Evolutionary conservation across 352 stramenopile genomes (phyloP).

Genomic region (Aphanomyces invadans): DNA sequence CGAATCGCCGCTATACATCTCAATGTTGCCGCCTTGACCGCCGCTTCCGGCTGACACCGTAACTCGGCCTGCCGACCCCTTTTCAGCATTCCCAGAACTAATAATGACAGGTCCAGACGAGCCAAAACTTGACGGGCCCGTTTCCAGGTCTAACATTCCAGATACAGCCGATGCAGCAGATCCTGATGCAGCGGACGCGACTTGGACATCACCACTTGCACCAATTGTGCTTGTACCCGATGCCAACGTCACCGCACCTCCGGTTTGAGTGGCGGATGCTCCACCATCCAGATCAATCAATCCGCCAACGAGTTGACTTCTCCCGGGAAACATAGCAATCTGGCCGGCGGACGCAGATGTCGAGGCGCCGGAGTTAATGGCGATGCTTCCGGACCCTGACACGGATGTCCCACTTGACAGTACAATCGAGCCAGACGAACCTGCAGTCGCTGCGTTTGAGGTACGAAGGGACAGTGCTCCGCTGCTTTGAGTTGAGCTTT

Average conservation of each 20-base stretch:
- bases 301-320: constrained; percentile 5
- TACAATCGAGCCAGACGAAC: constrained; percentile 6
- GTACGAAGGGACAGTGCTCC: not conserved
- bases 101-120: constrained; percentile 36
- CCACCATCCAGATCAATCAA: not conserved
- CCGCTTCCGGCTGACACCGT: constrained; percentile 42
- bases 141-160: not conserved
- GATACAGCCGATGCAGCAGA: not conserved
- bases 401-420: constrained; percentile 1
- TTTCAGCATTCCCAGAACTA: constrained; percentile 35
- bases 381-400: not conserved
- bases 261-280: constrained; percentile 1
- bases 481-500: constrained; percentile 5
- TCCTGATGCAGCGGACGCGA: constrained; percentile 38
- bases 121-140: constrained; percentile 25
- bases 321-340: not conserved
- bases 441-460: not conserved
- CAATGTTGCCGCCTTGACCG: constrained; percentile 33
- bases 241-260: constrained; percentile 37
- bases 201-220: constrained; percentile 36
- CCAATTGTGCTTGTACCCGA: constrained; percentile 37
- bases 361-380: not conserved
- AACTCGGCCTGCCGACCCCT: constrained; percentile 36
- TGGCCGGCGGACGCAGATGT: not conserved
- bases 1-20: constrained; percentile 35